A percentile compares a stretch with the other conserved stretches of the same genome.
Evolutionary conservation across 805 yeast genomes (phyloP).

Genomic region (Yarrowia hollandica): DNA sequence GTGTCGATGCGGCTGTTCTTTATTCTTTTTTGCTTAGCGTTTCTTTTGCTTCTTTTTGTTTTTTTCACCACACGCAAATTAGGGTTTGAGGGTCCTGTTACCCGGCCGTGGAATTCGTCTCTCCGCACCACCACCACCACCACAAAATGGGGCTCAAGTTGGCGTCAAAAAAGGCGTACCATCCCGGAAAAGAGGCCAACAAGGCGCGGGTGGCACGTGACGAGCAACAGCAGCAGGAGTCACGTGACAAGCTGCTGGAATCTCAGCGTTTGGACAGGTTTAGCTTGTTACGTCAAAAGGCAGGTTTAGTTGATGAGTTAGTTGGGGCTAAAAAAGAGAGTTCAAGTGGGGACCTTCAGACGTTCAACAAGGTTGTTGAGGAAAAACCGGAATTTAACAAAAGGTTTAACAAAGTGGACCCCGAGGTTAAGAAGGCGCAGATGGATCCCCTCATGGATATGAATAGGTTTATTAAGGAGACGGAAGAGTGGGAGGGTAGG

Average conservation of each 20-base stretch:
- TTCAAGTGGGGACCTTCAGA: neutral
- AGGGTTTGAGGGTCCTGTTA: neutral
- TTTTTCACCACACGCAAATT: neutral
- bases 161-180: slow-evolving; percentile 19
- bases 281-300: neutral
- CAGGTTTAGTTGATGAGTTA: neutral
- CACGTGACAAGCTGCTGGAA: neutral
- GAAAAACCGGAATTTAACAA: neutral
- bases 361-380: neutral
- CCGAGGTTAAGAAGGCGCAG: neutral
- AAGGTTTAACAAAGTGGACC: neutral
- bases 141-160: slow-evolving; percentile 4
- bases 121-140: neutral
- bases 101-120: neutral
- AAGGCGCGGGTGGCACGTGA: slow-evolving; percentile 18
- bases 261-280: neutral
- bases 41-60: neutral
- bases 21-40: neutral
- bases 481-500: neutral
- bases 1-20: neutral
- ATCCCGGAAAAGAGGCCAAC: slow-evolving; percentile 8
- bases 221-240: neutral
- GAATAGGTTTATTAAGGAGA: neutral
- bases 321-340: neutral
- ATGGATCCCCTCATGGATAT: slow-evolving; percentile 10